Conservation (phyloP, 2,329 filamentous ascomycete genomes). For the Ceratocystis variospora region DNA sequence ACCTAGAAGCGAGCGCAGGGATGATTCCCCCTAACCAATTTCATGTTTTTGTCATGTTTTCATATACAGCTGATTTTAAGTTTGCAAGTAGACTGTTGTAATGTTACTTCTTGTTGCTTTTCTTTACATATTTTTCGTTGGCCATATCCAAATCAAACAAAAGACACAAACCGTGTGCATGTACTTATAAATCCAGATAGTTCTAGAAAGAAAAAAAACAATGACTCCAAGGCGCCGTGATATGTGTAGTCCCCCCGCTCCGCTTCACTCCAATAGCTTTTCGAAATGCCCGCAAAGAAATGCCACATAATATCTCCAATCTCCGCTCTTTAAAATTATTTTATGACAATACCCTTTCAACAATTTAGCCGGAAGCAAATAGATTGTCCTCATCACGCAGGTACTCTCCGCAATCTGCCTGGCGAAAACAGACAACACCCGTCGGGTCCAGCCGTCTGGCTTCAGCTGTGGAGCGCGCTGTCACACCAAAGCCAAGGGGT, state of each 20-base stretch:
- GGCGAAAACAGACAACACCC: constrained; percentile 74
- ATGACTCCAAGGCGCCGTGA: constrained; percentile 17
- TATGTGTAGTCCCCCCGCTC: constrained; percentile 16
- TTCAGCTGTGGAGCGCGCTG: constrained; percentile 74
- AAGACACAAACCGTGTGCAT: constrained; percentile 9
- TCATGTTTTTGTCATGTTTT: background rate
- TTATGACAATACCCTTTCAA: background rate
- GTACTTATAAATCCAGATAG: constrained; percentile 14
- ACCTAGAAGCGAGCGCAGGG: background rate
- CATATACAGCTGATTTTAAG: background rate
- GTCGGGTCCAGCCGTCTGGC: constrained; percentile 78
- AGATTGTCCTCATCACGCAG: constrained; percentile 65
- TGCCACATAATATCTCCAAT: constrained; percentile 14
- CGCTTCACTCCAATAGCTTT: constrained; percentile 12
- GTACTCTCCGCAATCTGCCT: constrained; percentile 91
- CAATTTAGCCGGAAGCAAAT: constrained; percentile 39
- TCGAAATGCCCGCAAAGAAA: constrained; percentile 17
- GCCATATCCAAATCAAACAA: constrained; percentile 2
- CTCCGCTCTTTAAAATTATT: background rate
- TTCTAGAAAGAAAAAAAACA: constrained; percentile 18
- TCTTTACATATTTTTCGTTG: background rate
- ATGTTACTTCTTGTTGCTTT: background rate
- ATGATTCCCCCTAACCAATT: background rate
- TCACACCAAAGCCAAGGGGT: constrained; percentile 85
- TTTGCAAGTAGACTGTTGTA: background rate